Base-by-base conservation (phyloP, 768 basidiomycete species). In the Kondoa malvinella region DNA sequence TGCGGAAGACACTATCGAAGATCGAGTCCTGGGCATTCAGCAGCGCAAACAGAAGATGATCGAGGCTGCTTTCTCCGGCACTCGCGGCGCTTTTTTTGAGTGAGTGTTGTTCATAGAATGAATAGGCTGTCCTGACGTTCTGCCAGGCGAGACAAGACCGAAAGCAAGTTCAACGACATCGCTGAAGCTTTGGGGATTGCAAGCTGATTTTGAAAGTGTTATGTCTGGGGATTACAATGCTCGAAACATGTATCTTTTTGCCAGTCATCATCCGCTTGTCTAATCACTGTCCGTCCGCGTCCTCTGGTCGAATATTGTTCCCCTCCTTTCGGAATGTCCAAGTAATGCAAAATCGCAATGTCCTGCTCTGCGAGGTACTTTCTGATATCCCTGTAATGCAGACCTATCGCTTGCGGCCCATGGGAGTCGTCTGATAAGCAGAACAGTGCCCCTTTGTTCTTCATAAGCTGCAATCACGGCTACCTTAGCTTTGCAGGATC, bases 341-440 rank as follows among this genome's bases (percentile, higher is more conserved):
- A 75, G 40, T 76, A 75, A 76, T 78, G 80, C 12, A 81, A 69
- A 30, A 77, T 83, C 12, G 77, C 72, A 31, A 95, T 81, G 2
- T 82, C 83, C n/a, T 82, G 75, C 1, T 78, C 78, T 59, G 79
- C 78, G 31, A 91, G 79, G 77, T 96, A 97, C 14, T 80, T 79
- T 60, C 79, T 80, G 70, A 87, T 77, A 25, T 82, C 80, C 66
- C 78, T 74, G 73, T 96, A 99, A 76, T 96, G 90, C 68, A 90
- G 80, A 0, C 91, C 92, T 66, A 97, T 91, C 8, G 84, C 84
- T 32, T 84, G 83, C 1, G 90, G 87, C 0, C 89, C 91, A 74
- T 99, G 95, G 65, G 92, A 92, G 78, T 97, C 95, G 75, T 97
- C 95, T 3, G 94, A 97, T 30, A 99, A 81, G 25, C 86, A 83